Evolutionary conservation across 2,329 filamentous ascomycete genomes (phyloP), one percentile per base, ranked within the genome.

Genomic region (Beauveria sp.): DNA sequence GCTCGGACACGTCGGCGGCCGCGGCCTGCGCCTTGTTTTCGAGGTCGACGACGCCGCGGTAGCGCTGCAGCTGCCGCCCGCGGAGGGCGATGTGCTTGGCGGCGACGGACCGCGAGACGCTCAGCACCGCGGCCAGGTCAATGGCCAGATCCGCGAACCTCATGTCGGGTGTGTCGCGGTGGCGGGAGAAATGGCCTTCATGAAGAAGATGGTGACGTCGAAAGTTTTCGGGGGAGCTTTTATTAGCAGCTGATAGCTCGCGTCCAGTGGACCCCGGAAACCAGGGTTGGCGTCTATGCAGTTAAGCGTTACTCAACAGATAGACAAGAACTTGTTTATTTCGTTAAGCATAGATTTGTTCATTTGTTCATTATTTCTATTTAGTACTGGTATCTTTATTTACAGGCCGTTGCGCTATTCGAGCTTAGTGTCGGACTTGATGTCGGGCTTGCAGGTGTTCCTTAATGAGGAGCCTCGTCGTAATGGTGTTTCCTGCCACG

Each of bases 71-170:
- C 72, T 86, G 83, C 49, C 79, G 76, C 62, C 77, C 71, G 65
- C 85, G 79, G 58, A 88, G 76, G 63, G 83, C 83, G 54, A 83
- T 71, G 73, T 88, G 86, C 72, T 83, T 86, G 54, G 80, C 74
- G 54, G 87, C 88, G 64, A 93, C 81, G 40, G 83, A 83, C 63
- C 86, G 83, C 56, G 88, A 88, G 71, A 86, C 89, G 77, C 82
- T 85, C 73, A 88, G 80, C 66, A 93, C 79, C 64, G 87, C 84
- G 67, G 87, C 85, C 68, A 89, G 78, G 76, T 93, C 90, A 71
- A 92, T 78, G 65, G 80, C 76, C 70, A 81, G 84, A 76, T 83
- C 87, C 76, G 82, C 83, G 80, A 85, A 77, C 73, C 83, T 77
- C 83, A 86, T 86, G 67, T 53, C 58, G 50, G 40, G 20, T 16